phyloP scores from a whole-genome alignment of 23 red algal species.

The Agarophyton chilense region DNA sequence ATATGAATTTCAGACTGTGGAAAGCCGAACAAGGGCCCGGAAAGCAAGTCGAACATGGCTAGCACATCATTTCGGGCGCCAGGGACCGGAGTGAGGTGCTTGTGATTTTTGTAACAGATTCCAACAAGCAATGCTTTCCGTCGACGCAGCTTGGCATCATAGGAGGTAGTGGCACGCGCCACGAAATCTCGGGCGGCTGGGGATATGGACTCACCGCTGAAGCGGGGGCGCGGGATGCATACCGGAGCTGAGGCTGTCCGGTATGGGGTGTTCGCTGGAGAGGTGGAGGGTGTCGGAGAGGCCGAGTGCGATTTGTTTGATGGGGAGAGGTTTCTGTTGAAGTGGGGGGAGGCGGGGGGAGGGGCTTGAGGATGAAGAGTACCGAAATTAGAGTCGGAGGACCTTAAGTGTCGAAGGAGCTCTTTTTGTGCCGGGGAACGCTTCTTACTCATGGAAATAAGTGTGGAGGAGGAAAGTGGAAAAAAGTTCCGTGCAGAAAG shows the following conservation, averaged over 20 bases:
- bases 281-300: not conserved
- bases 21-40: constrained; percentile 57
- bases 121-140: constrained; percentile 66
- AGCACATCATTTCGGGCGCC: constrained; percentile 54
- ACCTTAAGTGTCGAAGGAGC: not conserved
- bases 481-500: too few relatives aligned
- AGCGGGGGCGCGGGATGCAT: not conserved
- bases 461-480: not conserved
- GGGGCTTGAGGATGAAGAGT: not conserved
- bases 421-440: constrained; percentile 19
- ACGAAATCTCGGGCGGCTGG: constrained; percentile 29
- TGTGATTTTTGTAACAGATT: constrained; percentile 52
- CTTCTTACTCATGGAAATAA: constrained; percentile 25
- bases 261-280: not conserved
- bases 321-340: not conserved
- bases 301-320: not conserved
- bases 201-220: not conserved
- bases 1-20: constrained; percentile 19
- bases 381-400: not conserved
- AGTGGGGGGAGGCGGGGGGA: not conserved
- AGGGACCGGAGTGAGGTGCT: constrained; percentile 16
- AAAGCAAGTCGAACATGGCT: constrained; percentile 50
- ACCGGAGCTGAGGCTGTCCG: not conserved
- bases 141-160: constrained; percentile 30
- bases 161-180: not conserved